These are phyloP conservation scores for Boletus reticuloceps DNA, from an alignment of 768 basidiomycete genomes.

Conservation along the genomic window DNA sequence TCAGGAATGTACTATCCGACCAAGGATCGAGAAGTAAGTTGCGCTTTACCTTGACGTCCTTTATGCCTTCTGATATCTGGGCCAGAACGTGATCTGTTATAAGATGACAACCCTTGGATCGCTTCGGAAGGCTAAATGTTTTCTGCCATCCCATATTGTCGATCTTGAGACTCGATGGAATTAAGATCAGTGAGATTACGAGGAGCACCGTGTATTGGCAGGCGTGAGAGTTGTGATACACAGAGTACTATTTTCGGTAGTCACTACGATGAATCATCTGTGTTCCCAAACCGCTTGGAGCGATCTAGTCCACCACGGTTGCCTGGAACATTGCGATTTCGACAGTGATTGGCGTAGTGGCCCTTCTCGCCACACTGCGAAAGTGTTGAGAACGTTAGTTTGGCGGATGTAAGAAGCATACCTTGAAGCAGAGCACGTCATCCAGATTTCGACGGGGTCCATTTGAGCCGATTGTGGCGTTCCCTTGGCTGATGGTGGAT, in stretches of 20 bases:
- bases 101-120: slow-evolving; percentile 72
- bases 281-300: slow-evolving; percentile 29
- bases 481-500: slow-evolving; percentile 20
- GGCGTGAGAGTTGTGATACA: neutral
- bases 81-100: slow-evolving; percentile 72
- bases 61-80: slow-evolving; percentile 68
- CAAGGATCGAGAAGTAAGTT: neutral
- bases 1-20: neutral
- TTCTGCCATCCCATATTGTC: slow-evolving; percentile 84
- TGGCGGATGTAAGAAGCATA: slow-evolving; percentile 28
- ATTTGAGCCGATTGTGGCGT: slow-evolving; percentile 29
- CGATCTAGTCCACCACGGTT: slow-evolving; percentile 82
- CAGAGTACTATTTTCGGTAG: too few relatives aligned
- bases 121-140: slow-evolving; percentile 62
- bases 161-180: neutral
- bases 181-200: neutral
- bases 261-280: slow-evolving; percentile 23
- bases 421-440: slow-evolving; percentile 87
- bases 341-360: slow-evolving; percentile 93
- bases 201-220: neutral
- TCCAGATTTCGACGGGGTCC: slow-evolving; percentile 70
- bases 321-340: slow-evolving; percentile 87
- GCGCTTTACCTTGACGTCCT: slow-evolving; percentile 56
- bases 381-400: slow-evolving; percentile 5
- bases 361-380: slow-evolving; percentile 85